Conservation (phyloP, 2,329 filamentous ascomycete species). For the Colletotrichum falcatum region DNA sequence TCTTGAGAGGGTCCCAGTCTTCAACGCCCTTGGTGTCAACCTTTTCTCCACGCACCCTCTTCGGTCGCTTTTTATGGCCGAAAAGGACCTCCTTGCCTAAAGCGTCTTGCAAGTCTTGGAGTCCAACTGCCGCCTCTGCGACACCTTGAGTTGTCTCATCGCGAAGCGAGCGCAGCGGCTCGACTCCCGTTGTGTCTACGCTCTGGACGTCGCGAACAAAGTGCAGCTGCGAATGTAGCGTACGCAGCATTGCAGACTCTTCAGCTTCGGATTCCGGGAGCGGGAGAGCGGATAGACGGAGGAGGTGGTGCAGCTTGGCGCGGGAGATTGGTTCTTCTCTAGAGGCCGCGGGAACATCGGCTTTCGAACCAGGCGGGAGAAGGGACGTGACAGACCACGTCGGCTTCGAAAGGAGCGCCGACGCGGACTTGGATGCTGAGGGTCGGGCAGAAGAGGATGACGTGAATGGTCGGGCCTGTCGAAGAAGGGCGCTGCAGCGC, state of each 20-base stretch:
- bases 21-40: constrained; percentile 62
- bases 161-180: constrained; percentile 81
- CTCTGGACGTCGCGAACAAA: constrained; percentile 90
- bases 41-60: constrained; percentile 49
- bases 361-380: constrained; percentile 59
- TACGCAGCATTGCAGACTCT: constrained; percentile 77
- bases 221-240: constrained; percentile 83
- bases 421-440: constrained; percentile 31
- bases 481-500: constrained; percentile 24
- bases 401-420: constrained; percentile 71
- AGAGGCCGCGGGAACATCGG: constrained; percentile 46
- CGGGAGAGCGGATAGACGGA: constrained; percentile 90
- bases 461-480: constrained; percentile 31
- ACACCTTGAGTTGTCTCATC: constrained; percentile 77
- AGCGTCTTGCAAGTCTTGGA: constrained; percentile 67
- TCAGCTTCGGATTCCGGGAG: constrained; percentile 71
- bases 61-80: constrained; percentile 65
- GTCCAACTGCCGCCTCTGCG: constrained; percentile 67
- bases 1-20: constrained; percentile 77
- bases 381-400: constrained; percentile 88
- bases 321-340: constrained; percentile 66
- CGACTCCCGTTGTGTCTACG: constrained; percentile 78
- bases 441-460: constrained; percentile 33
- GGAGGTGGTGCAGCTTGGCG: constrained; percentile 81
- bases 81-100: constrained; percentile 71